phyloP scores from a whole-genome alignment of 345 rosid species.

The Populus tremula region DNA sequence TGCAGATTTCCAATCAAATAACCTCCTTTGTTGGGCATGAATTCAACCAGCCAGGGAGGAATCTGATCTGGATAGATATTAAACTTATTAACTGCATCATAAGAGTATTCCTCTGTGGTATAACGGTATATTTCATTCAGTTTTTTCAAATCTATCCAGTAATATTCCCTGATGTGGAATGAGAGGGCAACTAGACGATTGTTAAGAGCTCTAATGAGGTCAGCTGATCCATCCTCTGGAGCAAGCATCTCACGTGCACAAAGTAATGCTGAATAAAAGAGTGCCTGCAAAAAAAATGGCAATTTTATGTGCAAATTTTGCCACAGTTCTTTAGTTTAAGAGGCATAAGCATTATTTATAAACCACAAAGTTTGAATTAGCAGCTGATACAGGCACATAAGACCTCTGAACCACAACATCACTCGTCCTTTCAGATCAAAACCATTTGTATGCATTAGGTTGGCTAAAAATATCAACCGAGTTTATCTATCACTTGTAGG shows the following conservation, averaged over 20 bases:
- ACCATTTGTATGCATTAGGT: neutral
- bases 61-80: conserved; percentile 94
- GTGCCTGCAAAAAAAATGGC: conserved; percentile 32
- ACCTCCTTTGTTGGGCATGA: conserved; percentile 78
- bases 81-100: conserved; percentile 86
- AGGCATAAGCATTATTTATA: neutral
- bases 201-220: conserved; percentile 71
- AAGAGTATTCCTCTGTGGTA: conserved; percentile 83
- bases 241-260: conserved; percentile 87
- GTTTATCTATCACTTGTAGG: neutral
- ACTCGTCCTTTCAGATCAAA: neutral
- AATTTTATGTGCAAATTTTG: neutral
- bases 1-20: conserved; percentile 85
- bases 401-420: neutral
- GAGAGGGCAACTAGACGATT: conserved; percentile 81
- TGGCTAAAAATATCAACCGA: neutral
- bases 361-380: neutral
- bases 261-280: conserved; percentile 78
- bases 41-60: conserved; percentile 80
- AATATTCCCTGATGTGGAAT: conserved; percentile 87
- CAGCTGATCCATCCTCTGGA: conserved; percentile 77
- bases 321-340: neutral
- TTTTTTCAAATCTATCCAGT: conserved; percentile 78
- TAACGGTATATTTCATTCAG: conserved; percentile 81
- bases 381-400: too few relatives aligned